A percentile compares a stretch with the other conserved stretches of the same genome.
Evolutionary conservation across 2,329 filamentous ascomycete species (phyloP).

Genomic region (Xylaria sp.): DNA sequence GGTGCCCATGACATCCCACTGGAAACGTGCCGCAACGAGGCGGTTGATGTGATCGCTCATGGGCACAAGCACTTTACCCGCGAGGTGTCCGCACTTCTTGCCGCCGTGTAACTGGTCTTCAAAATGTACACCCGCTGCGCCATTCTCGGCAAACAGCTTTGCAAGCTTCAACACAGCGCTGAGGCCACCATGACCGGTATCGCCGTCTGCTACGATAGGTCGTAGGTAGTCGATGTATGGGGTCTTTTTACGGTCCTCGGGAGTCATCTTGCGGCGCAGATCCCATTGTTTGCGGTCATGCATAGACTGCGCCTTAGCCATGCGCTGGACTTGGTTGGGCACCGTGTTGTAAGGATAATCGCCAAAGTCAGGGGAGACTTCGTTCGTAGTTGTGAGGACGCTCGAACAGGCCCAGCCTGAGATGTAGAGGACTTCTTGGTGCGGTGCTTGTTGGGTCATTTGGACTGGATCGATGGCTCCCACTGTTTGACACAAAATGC

Average conservation of each 20-base stretch:
- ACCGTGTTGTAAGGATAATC: constrained; percentile 99
- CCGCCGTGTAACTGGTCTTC: constrained; percentile 98
- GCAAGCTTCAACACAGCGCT: constrained; percentile 95
- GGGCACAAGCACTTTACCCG: constrained; percentile 94
- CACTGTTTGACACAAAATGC: constrained; percentile 66
- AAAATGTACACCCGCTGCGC: constrained; percentile 95
- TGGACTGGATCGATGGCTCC: constrained; percentile 98
- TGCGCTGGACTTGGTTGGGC: constrained; percentile 94
- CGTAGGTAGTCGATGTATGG: constrained; percentile 93
- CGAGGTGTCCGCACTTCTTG: constrained; percentile 97
- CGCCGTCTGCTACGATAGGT: constrained; percentile 95
- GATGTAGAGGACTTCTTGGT: constrained; percentile 96
- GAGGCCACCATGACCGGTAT: constrained; percentile 93
- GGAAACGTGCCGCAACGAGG: constrained; percentile 89
- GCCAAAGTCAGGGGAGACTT: constrained; percentile 96
- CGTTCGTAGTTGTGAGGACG: constrained; percentile 91
- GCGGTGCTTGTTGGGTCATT: constrained; percentile 97
- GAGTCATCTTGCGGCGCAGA: constrained; percentile 77
- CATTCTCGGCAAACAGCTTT: constrained; percentile 97
- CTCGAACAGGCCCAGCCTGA: constrained; percentile 98
- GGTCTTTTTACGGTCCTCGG: constrained; percentile 77
- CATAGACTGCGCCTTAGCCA: constrained; percentile 96
- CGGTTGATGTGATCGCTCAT: constrained; percentile 97
- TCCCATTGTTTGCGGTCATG: constrained; percentile 98
- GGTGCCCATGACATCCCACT: constrained; percentile 97